Conservation (phyloP, 257 asterid genomes). For the Primulina eburnea region DNA sequence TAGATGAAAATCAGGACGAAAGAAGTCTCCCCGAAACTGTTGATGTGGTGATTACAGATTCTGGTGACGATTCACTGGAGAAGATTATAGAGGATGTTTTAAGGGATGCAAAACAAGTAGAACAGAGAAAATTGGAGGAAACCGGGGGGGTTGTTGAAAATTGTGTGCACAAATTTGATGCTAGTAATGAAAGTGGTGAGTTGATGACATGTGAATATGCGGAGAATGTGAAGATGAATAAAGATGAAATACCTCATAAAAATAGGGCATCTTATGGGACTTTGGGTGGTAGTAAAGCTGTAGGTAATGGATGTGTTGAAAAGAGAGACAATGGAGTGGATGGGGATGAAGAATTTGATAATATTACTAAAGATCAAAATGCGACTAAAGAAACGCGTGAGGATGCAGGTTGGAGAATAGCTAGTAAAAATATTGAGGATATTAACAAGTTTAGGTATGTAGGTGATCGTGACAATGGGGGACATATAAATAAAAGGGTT, state of each 20-base stretch:
- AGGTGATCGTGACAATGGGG: conserved; percentile 1
- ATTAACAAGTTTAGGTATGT: conserved; percentile 22
- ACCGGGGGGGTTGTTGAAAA: conserved; percentile 12
- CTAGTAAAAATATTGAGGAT: conserved; percentile 16
- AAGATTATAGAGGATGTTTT: neutral
- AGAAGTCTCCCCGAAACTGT: conserved; percentile 16
- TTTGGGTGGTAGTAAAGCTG: neutral
- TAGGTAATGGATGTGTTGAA: conserved; percentile 12
- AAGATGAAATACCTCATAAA: conserved; percentile 10
- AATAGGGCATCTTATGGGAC: neutral
- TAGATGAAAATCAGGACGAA: conserved; percentile 14
- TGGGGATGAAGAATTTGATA: conserved; percentile 2
- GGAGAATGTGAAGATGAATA: neutral
- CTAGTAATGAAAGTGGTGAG: conserved; percentile 10
- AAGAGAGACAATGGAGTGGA: conserved; percentile 3
- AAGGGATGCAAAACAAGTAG: neutral
- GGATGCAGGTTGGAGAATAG: conserved; percentile 10
- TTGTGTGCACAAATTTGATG: neutral
- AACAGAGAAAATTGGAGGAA: neutral
- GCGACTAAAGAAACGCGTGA: neutral
- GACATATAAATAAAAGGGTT: neutral
- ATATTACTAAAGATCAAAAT: neutral
- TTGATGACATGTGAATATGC: neutral
- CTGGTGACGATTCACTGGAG: conserved; percentile 18
- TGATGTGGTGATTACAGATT: conserved; percentile 18